A percentile compares a stretch with the other conserved stretches of the same genome.
These are phyloP conservation scores for Arachnopeziza araneosa DNA, from an alignment of 2,329 filamentous ascomycete species.

Conservation along the genomic window DNA sequence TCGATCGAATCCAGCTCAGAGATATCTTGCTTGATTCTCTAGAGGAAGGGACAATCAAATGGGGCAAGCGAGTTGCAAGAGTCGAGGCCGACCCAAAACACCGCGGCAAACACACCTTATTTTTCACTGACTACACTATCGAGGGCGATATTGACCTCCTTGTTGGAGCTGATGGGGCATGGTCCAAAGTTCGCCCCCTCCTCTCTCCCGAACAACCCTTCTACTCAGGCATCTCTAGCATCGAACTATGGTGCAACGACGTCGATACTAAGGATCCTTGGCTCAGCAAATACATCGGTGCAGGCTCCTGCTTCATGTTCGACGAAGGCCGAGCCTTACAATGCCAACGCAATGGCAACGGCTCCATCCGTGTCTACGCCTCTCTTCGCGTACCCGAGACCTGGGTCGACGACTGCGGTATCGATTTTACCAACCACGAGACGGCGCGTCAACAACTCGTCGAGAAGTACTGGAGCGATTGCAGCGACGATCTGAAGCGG, in stretches of 20 bases:
- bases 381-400: constrained; percentile 19
- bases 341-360: constrained; percentile 37
- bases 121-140: constrained; percentile 8
- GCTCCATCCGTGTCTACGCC: constrained; percentile 31
- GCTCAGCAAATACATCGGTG: constrained; percentile 33
- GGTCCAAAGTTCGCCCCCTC: constrained; percentile 34
- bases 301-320: constrained; percentile 32
- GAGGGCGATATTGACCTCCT: constrained; percentile 32
- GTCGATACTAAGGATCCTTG: constrained; percentile 31
- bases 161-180: constrained; percentile 38
- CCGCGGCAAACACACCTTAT: constrained; percentile 12
- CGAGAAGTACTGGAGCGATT: constrained; percentile 16
- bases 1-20: constrained; percentile 33
- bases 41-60: constrained; percentile 33
- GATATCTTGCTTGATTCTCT: constrained; percentile 32
- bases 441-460: constrained; percentile 10
- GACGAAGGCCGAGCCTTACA: constrained; percentile 30
- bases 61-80: constrained; percentile 33
- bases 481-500: constrained; percentile 17
- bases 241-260: constrained; percentile 5
- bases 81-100: constrained; percentile 5
- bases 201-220: constrained; percentile 30
- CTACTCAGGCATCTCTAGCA: constrained; percentile 32
- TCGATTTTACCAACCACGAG: constrained; percentile 16
- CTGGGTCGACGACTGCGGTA: constrained; percentile 20